Percentiles rank a stretch among this genome's conserved stretches.
Evolutionary conservation across 1,284 basidiomycete species (phyloP).

Genomic region (Cutaneotrichosporon daszewskae): DNA sequence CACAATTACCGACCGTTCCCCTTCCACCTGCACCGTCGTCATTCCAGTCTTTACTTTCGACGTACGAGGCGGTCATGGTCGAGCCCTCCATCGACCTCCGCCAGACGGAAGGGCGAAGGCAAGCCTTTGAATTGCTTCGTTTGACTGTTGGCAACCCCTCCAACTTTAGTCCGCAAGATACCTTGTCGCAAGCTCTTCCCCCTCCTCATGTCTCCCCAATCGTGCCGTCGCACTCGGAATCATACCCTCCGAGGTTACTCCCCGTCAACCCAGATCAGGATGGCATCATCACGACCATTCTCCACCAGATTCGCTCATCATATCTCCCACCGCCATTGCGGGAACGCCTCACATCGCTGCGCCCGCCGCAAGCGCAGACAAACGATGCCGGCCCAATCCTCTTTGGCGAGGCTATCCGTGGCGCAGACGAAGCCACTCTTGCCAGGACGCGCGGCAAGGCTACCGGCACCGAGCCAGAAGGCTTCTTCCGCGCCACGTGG

Average conservation of each 20-base stretch:
- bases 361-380: conserved; percentile 26
- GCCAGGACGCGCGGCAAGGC: conserved; percentile 34
- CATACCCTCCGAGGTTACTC: conserved; percentile 22
- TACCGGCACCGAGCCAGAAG: conserved; percentile 14
- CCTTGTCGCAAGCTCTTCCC: conserved; percentile 21
- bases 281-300: conserved; percentile 26
- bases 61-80: conserved; percentile 25
- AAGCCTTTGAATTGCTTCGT: conserved; percentile 33
- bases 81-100: conserved; percentile 33
- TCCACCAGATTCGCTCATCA: conserved; percentile 33
- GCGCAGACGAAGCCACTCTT: conserved; percentile 30
- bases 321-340: conserved; percentile 33
- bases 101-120: conserved; percentile 29
- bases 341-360: conserved; percentile 37
- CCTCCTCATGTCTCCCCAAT: conserved; percentile 30
- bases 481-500: conserved; percentile 34
- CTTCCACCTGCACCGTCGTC: conserved; percentile 27
- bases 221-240: conserved; percentile 29
- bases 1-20: conserved; percentile 1
- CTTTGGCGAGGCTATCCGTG: conserved; percentile 32
- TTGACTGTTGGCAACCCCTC: conserved; percentile 32
- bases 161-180: conserved; percentile 26
- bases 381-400: conserved; percentile 22
- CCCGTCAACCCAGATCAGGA: conserved; percentile 31
- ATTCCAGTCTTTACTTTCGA: conserved; percentile 27